Base-by-base conservation (phyloP, 2,329 filamentous ascomycete species). In the Monilinia fructigena region DNA sequence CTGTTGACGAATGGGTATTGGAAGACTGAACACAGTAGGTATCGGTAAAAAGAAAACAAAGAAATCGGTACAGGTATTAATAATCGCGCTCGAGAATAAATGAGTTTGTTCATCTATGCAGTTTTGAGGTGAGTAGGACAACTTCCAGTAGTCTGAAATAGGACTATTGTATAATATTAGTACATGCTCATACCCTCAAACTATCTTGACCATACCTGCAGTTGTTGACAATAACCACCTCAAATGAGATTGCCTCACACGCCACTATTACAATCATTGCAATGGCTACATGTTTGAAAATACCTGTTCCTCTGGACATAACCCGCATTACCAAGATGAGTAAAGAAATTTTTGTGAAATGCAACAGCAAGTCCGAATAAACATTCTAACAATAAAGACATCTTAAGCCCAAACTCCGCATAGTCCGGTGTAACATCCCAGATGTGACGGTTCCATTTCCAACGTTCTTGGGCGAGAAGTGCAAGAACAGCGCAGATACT, bases 11-110 rank as follows among this genome's bases (percentile, higher is more conserved):
- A 71, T 69, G 1, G 82, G 80, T 63, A 85, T 76, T 60, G 81
- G 78, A 3, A 83, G 74, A 28, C 75, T 73, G 66, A 79, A 74
- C 2, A 83, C 77, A 3, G 79, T 80, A 20, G 77, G 78, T 59
- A 85, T 79, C 0, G 83, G 83, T 4, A 86, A 74, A 0, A 81
- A 72, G 55, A 83, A 82, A 45, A 83, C 80, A 23, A 82, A 72
- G 53, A 88, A 79, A 74, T 88, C 85, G 12, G 83, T 85, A 52
- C 82, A 72, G 54, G 86, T 86, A 74, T 87, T 87, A 68, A 86
- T 80, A 28, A 83, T 81, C 5, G 85, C 84, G 55, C 85, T 79
- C 47, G 80, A 79, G 38, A 83, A 78, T 42, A 85, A 78, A 64
- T 85, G 82, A 0, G 77, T 75, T 6, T 80, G 79, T 68, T 86